Evolutionary conservation across 345 rosid species (phyloP).

Genomic region (Pugionium dolabratum): DNA sequence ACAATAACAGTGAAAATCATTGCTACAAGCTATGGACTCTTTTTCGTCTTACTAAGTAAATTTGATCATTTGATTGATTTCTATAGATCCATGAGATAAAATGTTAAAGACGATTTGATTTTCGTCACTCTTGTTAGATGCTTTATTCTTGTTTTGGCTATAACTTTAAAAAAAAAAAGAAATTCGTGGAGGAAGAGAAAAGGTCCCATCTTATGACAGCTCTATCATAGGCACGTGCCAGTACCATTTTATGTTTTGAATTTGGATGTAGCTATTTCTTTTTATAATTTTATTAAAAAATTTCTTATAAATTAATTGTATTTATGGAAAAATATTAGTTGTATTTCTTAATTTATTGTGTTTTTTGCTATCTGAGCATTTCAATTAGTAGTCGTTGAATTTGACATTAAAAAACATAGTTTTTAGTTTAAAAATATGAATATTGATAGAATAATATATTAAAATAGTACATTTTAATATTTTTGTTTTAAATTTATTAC

Average conservation of each 20-base stretch:
- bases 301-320: too few relatives aligned
- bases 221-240: conserved; percentile 43
- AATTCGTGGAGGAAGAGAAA: conserved; percentile 15
- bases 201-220: conserved; percentile 39
- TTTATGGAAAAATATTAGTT: background rate
- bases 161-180: too few relatives aligned
- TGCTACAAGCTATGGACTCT: background rate
- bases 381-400: too few relatives aligned
- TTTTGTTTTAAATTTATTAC: too few relatives aligned
- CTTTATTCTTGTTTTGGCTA: background rate
- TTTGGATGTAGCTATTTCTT: conserved; percentile 25
- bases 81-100: conserved; percentile 6
- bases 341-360: background rate
- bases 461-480: too few relatives aligned
- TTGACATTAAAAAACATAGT: too few relatives aligned
- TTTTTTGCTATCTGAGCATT: background rate
- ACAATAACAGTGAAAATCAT: background rate
- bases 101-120: conserved; percentile 20
- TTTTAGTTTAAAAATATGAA: too few relatives aligned
- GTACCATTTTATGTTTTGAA: conserved; percentile 31
- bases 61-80: background rate
- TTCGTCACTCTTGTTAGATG: conserved; percentile 17
- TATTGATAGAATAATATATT: too few relatives aligned
- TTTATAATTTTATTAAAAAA: too few relatives aligned
- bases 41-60: conserved; percentile 10